Evolutionary conservation across 2,329 filamentous ascomycete genomes (phyloP).

Genomic region (Claviceps paspali): DNA sequence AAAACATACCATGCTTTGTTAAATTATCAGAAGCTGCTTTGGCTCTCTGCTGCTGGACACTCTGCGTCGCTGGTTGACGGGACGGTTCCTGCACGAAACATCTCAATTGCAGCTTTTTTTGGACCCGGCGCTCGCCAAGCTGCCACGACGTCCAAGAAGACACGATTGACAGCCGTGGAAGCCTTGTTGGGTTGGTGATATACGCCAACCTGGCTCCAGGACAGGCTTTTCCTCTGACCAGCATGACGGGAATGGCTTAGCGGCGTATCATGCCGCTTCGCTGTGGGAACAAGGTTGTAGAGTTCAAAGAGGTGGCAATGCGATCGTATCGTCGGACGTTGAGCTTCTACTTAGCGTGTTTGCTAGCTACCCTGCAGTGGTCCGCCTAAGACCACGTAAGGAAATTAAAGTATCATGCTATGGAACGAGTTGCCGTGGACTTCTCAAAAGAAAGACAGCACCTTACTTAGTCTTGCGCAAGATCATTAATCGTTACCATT

Average conservation of each 20-base stretch:
- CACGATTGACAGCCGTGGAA: neutral
- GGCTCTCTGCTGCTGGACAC: slow-evolving; percentile 9
- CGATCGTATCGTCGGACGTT: too few species aligned
- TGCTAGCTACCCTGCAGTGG: too few species aligned
- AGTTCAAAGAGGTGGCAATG: too few species aligned
- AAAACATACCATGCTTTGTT: neutral
- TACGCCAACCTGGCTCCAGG: neutral
- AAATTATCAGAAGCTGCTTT: slow-evolving; percentile 9
- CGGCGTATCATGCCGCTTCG: neutral
- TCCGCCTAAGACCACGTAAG: too few species aligned
- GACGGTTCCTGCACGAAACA: neutral
- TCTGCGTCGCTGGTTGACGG: neutral
- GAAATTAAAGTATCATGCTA: too few species aligned
- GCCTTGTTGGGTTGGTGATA: neutral
- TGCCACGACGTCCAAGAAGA: neutral
- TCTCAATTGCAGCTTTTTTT: neutral
- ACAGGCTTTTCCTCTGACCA: neutral
- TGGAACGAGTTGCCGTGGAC: too few species aligned
- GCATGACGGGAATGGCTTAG: neutral
- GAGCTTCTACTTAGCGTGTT: too few species aligned
- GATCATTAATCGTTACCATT: too few species aligned
- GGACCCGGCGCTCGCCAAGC: neutral
- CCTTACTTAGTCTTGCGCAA: too few species aligned
- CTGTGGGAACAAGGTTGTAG: too few species aligned
- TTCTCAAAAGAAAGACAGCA: too few species aligned